A percentile compares a stretch with the other conserved stretches of the same genome.
phyloP scores from a whole-genome alignment of 768 basidiomycete genomes.

The Termitomyces sp. region DNA sequence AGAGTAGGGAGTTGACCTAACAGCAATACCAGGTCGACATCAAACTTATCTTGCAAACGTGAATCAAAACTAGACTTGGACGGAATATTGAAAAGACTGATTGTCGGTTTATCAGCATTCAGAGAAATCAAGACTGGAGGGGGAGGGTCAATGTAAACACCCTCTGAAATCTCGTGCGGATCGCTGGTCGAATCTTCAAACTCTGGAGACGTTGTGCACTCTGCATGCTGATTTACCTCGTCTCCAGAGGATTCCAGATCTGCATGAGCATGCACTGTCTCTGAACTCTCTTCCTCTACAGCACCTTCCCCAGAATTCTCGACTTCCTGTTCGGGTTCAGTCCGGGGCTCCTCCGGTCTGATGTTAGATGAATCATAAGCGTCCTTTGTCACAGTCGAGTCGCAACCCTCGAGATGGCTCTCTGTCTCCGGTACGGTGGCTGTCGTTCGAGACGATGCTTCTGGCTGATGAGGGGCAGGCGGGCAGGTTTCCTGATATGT shows the following conservation, averaged over 20 bases:
- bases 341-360: not conserved
- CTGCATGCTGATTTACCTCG: not conserved
- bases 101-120: slow-evolving; percentile 28
- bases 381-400: not conserved
- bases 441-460: not conserved
- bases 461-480: not conserved
- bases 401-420: not conserved
- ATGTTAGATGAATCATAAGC: not conserved
- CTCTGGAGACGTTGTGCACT: not conserved
- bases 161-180: slow-evolving; percentile 59
- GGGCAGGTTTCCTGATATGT: not conserved
- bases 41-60: slow-evolving; percentile 16
- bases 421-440: not conserved
- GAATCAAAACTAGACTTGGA: slow-evolving; percentile 19
- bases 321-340: not conserved
- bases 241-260: not conserved
- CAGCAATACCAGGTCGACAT: slow-evolving; percentile 33
- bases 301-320: not conserved
- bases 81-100: slow-evolving; percentile 55
- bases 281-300: not conserved
- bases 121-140: slow-evolving; percentile 58
- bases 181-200: slow-evolving; percentile 23
- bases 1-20: slow-evolving; percentile 61
- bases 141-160: slow-evolving; percentile 70
- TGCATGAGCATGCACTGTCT: not conserved